Evolutionary conservation across 2,329 filamentous ascomycete species (phyloP), one percentile per base, ranked within the genome.

Genomic region (Aspergillus tubingensis): DNA sequence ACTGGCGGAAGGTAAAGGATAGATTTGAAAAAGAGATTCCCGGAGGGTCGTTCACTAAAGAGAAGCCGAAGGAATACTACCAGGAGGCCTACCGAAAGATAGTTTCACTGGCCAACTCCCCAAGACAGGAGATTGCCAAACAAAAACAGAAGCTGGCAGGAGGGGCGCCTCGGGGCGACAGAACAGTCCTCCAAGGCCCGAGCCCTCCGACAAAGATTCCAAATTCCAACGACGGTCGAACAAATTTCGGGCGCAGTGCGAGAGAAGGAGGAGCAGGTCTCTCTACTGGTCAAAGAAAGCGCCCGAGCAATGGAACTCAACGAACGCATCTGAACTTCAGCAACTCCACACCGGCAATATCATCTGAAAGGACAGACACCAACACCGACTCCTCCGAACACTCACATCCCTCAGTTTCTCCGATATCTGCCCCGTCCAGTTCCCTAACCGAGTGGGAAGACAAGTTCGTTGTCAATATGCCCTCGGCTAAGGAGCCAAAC

Each of bases 401-500:
- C 15, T 76, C 71, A 15, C 62, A 70, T 48, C 61, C 64, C 19
- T 72, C 72, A 2, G 58, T 74, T 8, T 76, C 72, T 6, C 72
- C 70, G 15, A 59, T 75, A 10, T 73, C 72, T 5, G 69, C 67
- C 2, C 69, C 71, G 21, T 65, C 71, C 19, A 69, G 68, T 27
- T 74, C 72, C 0, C 65, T 70, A 23, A 73, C 70, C 13, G 72
- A 76, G 39, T 73, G 75, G 72, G 74, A 76, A 54, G 77, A 80
- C 59, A 70, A 68, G 65, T 79, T 79, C 61, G 76, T 79, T 48
- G 75, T 79, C 36, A 70, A 79, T 52, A 80, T 79, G 76, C 77
- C 77, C 5, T 75, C 76, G 19, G 76, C 77, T 3, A 76, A 71
- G 39, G 76, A 79, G 2, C 76, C 78, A 0, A 77, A 76, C 47